Base-by-base conservation (phyloP, 768 basidiomycete genomes). In the Tylopilus plumbeoviolaceoides region DNA sequence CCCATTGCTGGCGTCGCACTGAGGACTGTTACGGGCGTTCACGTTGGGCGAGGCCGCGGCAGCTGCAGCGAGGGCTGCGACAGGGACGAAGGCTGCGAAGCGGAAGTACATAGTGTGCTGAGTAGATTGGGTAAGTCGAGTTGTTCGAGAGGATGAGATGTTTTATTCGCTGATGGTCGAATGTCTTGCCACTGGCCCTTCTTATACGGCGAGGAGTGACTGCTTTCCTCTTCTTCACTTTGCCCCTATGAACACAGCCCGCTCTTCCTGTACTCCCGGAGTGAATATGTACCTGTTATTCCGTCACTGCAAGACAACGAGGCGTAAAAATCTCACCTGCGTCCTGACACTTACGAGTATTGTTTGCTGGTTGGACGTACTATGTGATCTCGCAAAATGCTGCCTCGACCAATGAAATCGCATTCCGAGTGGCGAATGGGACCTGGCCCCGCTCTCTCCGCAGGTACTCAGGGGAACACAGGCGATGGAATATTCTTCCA, bases 21-120 rank as follows among this genome's bases (percentile, higher is more conserved):
- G n/a, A n/a, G n/a, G n/a, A n/a, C n/a, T n/a, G 38, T 20, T 17
- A 2, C 44, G 59, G 7, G 47, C 20, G 12, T 12, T 6, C 14
- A 11, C 33, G 33, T 33, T 33, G 2, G 59, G 59, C 20, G 55
- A 55, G 6, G 54, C 61, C 1, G 46, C 27, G 8, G 17, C 61
- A 4, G 38, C 33, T 17, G 48, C 52, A n/a, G 12, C 52, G 18
- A 62, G 50, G 20, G 58, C 54, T 35, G 36, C 46, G 41, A 62
- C n/a, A 12, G 55, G 38, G 38, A 60, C 17, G 8, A 63, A 23
- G 21, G 33, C 7, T 41, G 55, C 21, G 18, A 51, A 39, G 44
- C 45, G 50, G n/a, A 27, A 14, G 30, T n/a, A 45, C 61, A 63
- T 63, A 4, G 43, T 41, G 28, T 10, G 17, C 36, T 7, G 39